Evolutionary conservation across 2,329 filamentous ascomycete species (phyloP).

Genomic region (Paradendryphiella salina): DNA sequence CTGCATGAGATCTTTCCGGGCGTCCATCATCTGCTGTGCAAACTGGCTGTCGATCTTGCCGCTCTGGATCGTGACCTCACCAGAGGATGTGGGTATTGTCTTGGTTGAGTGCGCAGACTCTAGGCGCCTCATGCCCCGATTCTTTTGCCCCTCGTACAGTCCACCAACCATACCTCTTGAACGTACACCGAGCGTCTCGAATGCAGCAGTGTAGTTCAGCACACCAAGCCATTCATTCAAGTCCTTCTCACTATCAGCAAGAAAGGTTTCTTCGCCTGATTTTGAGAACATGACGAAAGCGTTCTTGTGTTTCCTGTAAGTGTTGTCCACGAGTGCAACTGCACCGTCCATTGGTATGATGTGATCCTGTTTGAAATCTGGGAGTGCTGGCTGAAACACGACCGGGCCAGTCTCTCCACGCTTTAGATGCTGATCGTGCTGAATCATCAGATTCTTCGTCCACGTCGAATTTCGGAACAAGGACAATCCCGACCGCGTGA

Average conservation of each 20-base stretch:
- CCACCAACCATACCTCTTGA: conserved; percentile 86
- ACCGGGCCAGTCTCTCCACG: conserved; percentile 76
- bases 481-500: conserved; percentile 96
- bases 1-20: conserved; percentile 79
- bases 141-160: conserved; percentile 79
- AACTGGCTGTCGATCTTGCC: conserved; percentile 79
- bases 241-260: conserved; percentile 87
- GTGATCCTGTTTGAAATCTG: conserved; percentile 90
- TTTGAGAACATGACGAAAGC: conserved; percentile 90
- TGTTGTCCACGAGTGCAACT: conserved; percentile 81
- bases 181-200: conserved; percentile 85
- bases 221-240: conserved; percentile 97
- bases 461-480: conserved; percentile 93
- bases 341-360: conserved; percentile 92
- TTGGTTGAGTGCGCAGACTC: conserved; percentile 59
- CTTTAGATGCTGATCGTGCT: conserved; percentile 81
- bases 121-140: conserved; percentile 71
- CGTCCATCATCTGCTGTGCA: conserved; percentile 81
- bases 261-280: conserved; percentile 79
- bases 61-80: conserved; percentile 72
- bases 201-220: conserved; percentile 93
- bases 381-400: conserved; percentile 85
- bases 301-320: conserved; percentile 94
- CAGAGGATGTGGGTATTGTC: conserved; percentile 70
- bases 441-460: conserved; percentile 87